Percentiles rank a stretch among this genome's conserved stretches.
phyloP scores from a whole-genome alignment of 1,139 yeast genomes.

The Yamadazyma taylorii region DNA sequence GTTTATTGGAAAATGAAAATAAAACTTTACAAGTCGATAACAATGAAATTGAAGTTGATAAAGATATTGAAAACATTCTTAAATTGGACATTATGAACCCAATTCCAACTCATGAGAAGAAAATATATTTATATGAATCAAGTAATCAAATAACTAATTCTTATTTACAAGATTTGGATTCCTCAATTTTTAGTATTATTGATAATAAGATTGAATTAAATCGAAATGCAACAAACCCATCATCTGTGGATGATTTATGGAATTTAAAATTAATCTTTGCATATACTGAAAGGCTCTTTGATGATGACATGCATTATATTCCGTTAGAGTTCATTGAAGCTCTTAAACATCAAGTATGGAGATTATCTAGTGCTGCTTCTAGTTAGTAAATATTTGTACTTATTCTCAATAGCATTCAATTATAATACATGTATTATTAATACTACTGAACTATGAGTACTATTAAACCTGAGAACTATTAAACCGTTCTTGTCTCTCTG shows the following conservation, averaged over 20 bases:
- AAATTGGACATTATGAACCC: conserved; percentile 21
- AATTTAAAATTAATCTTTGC: conserved; percentile 64
- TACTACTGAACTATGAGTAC: no score
- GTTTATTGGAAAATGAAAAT: conserved; percentile 37
- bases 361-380: conserved; percentile 6
- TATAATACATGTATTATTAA: no score
- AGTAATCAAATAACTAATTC: conserved; percentile 16
- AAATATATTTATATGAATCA: conserved; percentile 33
- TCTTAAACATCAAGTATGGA: conserved; percentile 48
- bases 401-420: no score
- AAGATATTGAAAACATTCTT: conserved; percentile 24
- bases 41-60: conserved; percentile 26
- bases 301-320: conserved; percentile 39
- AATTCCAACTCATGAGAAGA: conserved; percentile 35
- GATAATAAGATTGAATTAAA: conserved; percentile 59
- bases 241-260: conserved; percentile 59
- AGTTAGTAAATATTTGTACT: not conserved
- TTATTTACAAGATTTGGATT: conserved; percentile 20
- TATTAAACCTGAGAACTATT: no score
- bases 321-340: conserved; percentile 51
- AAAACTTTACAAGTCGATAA: conserved; percentile 31
- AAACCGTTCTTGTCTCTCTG: not conserved
- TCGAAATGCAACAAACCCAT: conserved; percentile 45
- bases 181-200: conserved; percentile 46
- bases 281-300: conserved; percentile 49